These are phyloP conservation scores for Colletotrichum lentis DNA, from an alignment of 2,329 filamentous ascomycete species.

Conservation along the genomic window DNA sequence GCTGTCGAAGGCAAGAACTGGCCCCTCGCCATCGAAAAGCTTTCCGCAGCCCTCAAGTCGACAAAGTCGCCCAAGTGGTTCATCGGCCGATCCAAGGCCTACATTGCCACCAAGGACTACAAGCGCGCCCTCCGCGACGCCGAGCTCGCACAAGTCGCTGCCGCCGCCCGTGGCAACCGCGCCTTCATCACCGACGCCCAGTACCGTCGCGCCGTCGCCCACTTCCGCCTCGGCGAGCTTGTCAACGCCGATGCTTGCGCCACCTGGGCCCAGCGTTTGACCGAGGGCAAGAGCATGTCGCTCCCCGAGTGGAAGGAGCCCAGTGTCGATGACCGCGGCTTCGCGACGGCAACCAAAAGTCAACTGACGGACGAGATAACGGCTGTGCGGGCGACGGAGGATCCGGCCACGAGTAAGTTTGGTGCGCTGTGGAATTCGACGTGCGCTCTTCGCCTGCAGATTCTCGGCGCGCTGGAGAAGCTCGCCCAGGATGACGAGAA, in stretches of 20 bases:
- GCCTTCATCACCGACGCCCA: constrained; percentile 83
- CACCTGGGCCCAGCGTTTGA: constrained; percentile 60
- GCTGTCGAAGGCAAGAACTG: constrained; percentile 72
- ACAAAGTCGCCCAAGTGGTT: constrained; percentile 80
- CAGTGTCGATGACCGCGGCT: constrained; percentile 55
- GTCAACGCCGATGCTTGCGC: constrained; percentile 80
- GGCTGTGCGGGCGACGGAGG: constrained; percentile 40
- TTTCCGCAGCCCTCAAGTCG: constrained; percentile 71
- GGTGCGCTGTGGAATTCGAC: constrained; percentile 51
- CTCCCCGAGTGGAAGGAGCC: constrained; percentile 46
- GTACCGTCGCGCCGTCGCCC: constrained; percentile 77
- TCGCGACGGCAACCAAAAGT: constrained; percentile 54
- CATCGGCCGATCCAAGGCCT: constrained; percentile 81
- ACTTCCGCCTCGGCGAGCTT: constrained; percentile 74
- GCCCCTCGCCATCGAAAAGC: constrained; percentile 71
- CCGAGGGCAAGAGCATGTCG: constrained; percentile 51
- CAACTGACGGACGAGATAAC: constrained; percentile 46
- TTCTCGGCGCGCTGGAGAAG: constrained; percentile 55
- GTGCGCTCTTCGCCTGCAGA: constrained; percentile 57
- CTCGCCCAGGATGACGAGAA: constrained; percentile 56
- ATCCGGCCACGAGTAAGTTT: constrained; percentile 39
- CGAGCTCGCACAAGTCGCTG: constrained; percentile 69
- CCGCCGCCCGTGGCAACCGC: constrained; percentile 73
- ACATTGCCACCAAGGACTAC: constrained; percentile 69
- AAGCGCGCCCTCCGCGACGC: constrained; percentile 74